Conservation (phyloP, 495 filamentous ascomycete species). For the Aspergillus diversus region DNA sequence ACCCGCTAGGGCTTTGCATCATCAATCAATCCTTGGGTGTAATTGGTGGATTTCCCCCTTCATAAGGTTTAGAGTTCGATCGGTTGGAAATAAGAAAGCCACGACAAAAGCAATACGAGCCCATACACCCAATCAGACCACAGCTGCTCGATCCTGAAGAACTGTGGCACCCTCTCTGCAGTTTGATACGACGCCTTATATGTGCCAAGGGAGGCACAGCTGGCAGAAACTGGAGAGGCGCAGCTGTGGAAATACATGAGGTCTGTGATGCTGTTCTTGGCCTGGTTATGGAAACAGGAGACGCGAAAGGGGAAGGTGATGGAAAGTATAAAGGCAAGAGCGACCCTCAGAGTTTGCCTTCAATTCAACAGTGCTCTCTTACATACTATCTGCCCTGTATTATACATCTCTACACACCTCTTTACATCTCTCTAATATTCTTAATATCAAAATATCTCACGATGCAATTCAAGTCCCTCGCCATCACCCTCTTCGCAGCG, state of each 20-base stretch:
- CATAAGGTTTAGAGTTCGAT: not conserved
- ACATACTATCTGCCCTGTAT: not conserved
- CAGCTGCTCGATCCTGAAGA: not conserved
- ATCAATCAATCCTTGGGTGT: not conserved
- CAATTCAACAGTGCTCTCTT: not conserved
- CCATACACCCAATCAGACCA: not conserved
- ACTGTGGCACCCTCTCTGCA: not conserved
- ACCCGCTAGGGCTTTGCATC: too few species aligned
- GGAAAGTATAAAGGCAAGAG: not conserved
- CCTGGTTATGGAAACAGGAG: not conserved
- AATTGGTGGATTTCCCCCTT: not conserved
- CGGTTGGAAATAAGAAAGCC: not conserved
- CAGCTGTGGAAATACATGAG: not conserved
- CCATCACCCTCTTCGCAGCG: not conserved
- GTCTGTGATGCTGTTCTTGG: not conserved
- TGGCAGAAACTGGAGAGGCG: not conserved
- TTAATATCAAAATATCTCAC: not conserved
- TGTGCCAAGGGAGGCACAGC: conserved; percentile 1
- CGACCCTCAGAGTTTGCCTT: not conserved
- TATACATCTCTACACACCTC: not conserved
- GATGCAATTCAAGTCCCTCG: not conserved
- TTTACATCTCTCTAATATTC: not conserved
- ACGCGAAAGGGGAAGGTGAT: not conserved
- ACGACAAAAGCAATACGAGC: not conserved
- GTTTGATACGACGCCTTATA: not conserved